Evolutionary conservation across 805 yeast species (phyloP).

Genomic region (Teunomyces lycoperdinae): DNA sequence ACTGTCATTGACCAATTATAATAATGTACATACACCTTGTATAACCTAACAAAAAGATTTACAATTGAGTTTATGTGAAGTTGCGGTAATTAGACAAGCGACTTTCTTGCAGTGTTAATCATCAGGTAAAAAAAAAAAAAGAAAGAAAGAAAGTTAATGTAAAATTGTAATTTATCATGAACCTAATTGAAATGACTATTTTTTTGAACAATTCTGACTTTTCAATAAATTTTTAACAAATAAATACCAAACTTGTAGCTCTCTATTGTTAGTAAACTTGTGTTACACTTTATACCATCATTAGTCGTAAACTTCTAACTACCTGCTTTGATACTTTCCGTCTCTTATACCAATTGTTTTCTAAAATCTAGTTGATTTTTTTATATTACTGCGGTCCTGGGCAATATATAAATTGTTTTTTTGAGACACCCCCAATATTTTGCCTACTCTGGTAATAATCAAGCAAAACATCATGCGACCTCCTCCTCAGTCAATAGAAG

Average conservation of each 20-base stretch:
- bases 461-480: constrained; percentile 1
- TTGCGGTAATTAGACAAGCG: too few relatives aligned
- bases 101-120: too few relatives aligned
- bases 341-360: background rate
- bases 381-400: constrained; percentile 1
- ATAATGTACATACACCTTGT: too few relatives aligned
- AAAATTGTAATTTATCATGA: too few relatives aligned
- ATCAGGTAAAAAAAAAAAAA: too few relatives aligned
- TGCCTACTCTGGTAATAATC: background rate
- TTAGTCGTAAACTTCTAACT: background rate
- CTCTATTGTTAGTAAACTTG: background rate
- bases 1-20: too few relatives aligned
- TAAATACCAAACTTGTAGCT: background rate
- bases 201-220: background rate
- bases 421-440: background rate
- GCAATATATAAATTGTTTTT: background rate
- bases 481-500: constrained; percentile 43
- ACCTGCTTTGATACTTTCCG: too few relatives aligned
- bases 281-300: background rate
- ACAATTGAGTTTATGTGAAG: too few relatives aligned
- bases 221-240: background rate
- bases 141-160: too few relatives aligned
- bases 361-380: background rate
- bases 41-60: too few relatives aligned
- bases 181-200: too few relatives aligned